phyloP scores from a whole-genome alignment of 2,329 filamentous ascomycete species.

The Cladosporium sp. region DNA sequence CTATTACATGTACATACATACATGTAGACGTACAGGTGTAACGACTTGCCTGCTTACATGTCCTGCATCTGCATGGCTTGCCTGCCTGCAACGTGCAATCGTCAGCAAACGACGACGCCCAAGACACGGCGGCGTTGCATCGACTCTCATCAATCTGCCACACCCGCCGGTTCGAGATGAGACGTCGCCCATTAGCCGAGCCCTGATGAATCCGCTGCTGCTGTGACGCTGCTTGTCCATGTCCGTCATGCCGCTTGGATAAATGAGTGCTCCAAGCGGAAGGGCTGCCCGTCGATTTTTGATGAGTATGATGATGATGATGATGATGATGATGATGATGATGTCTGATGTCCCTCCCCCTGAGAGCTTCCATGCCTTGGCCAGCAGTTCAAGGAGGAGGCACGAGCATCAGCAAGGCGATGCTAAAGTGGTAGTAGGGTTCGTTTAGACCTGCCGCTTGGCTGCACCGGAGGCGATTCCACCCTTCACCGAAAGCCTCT shows the following conservation, averaged over 20 bases:
- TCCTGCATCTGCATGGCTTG: constrained; percentile 6
- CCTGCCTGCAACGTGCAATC: neutral
- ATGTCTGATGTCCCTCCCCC: too few species aligned
- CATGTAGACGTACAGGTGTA: neutral
- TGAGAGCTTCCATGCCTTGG: neutral
- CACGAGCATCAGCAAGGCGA: too few species aligned
- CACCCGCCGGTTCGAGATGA: constrained; percentile 6
- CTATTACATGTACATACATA: neutral
- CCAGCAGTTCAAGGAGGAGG: neutral
- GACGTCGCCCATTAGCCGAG: neutral
- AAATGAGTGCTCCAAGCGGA: neutral
- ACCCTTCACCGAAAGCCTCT: too few species aligned
- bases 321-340: too few species aligned
- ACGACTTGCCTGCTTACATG: neutral
- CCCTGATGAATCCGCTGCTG: neutral
- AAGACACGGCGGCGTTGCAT: constrained; percentile 3
- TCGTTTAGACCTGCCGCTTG: too few species aligned
- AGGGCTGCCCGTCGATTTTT: too few species aligned
- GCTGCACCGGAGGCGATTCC: too few species aligned
- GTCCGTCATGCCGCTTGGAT: neutral
- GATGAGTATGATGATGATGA: too few species aligned
- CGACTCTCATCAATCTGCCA: constrained; percentile 4
- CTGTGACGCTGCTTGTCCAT: neutral
- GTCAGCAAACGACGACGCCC: constrained; percentile 3
- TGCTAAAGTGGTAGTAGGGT: too few species aligned